Evolutionary conservation across 352 stramenopile genomes (phyloP).

Genomic region (Phytophthora idaei): DNA sequence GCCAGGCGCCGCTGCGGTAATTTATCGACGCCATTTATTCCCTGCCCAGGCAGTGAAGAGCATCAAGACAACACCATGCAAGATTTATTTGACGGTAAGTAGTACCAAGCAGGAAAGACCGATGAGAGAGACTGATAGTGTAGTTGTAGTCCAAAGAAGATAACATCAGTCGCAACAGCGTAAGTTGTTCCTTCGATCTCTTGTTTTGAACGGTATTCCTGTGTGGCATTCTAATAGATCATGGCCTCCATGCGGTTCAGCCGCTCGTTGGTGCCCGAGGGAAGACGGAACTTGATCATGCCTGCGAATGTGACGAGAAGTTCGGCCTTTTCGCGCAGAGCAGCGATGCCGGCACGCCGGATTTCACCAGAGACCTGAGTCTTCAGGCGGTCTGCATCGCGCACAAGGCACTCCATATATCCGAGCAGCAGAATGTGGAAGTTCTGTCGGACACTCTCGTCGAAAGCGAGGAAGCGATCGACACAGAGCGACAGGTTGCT

Average conservation of each 20-base stretch:
- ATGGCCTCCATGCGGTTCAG: constrained; percentile 89
- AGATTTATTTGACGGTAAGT: constrained; percentile 36
- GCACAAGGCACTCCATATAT: constrained; percentile 89
- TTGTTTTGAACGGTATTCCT: constrained; percentile 5
- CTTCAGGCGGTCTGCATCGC: constrained; percentile 82
- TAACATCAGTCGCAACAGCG: constrained; percentile 18
- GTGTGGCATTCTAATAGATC: constrained; percentile 69
- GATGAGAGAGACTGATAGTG: constrained; percentile 29
- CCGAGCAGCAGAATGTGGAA: constrained; percentile 86
- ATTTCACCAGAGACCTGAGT: constrained; percentile 64
- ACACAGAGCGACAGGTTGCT: constrained; percentile 69
- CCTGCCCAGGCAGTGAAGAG: neutral
- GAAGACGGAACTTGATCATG: constrained; percentile 90
- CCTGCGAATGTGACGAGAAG: constrained; percentile 85
- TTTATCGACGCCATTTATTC: constrained; percentile 10
- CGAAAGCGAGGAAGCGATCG: constrained; percentile 84
- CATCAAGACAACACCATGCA: constrained; percentile 22
- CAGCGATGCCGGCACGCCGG: constrained; percentile 46
- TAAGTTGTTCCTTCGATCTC: constrained; percentile 3
- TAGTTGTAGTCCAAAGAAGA: constrained; percentile 36
- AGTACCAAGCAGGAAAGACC: constrained; percentile 13
- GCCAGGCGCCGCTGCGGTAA: constrained; percentile 49
- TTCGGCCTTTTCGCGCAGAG: constrained; percentile 79
- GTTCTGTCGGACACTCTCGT: constrained; percentile 83
- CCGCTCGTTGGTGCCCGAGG: constrained; percentile 80